A percentile compares a stretch with the other conserved stretches of the same genome.
phyloP scores from a whole-genome alignment of 345 rosid species.

The Angophora floribunda region DNA sequence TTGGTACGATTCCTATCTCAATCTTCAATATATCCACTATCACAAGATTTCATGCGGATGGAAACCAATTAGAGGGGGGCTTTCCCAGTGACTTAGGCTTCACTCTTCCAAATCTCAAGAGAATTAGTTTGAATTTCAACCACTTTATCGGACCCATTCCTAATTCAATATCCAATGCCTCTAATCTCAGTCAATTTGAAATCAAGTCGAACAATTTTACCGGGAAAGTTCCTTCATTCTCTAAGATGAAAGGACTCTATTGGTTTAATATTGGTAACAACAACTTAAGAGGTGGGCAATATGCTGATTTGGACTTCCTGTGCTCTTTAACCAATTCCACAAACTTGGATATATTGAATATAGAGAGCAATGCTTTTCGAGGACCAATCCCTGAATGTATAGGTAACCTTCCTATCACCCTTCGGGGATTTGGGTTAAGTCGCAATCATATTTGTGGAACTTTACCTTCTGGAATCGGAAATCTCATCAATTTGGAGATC shows the following conservation, averaged over 20 bases:
- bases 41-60: fast-evolving
- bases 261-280: fast-evolving
- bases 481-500: neutral
- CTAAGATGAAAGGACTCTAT: neutral
- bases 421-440: fast-evolving
- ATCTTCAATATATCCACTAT: constrained; percentile 1
- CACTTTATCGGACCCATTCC: neutral
- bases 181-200: neutral
- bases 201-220: neutral
- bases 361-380: neutral
- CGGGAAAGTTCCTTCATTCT: neutral
- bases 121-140: fast-evolving
- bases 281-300: neutral
- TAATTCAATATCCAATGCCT: neutral
- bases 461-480: neutral
- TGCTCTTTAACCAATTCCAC: neutral
- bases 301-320: neutral
- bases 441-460: neutral
- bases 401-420: too few species aligned
- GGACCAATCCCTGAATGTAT: too few species aligned
- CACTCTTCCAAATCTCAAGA: neutral
- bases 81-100: neutral
- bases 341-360: fast-evolving
- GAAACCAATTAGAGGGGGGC: neutral
- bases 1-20: constrained; percentile 2